phyloP scores from a whole-genome alignment of 1,139 yeast genomes.

The Kodamaea fungicola region DNA sequence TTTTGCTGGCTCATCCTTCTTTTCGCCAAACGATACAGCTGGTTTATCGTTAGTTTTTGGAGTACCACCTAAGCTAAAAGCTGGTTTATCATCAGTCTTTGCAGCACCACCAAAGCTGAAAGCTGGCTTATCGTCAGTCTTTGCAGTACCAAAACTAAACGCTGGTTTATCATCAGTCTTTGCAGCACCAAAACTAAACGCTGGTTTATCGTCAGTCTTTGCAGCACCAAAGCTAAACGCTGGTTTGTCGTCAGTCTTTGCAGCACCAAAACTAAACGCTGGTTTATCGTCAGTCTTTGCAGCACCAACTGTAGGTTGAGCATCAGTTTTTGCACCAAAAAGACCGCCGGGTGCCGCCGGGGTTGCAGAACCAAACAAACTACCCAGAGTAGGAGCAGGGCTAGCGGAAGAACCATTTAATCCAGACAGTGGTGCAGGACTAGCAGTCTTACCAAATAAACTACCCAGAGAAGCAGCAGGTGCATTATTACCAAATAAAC shows the following conservation, averaged over 20 bases:
- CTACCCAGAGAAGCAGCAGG: slow-evolving; percentile 11
- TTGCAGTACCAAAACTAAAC: slow-evolving; percentile 15
- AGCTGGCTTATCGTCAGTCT: slow-evolving; percentile 5
- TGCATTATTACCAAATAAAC: neutral
- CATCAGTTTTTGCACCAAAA: slow-evolving; percentile 17
- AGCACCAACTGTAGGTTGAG: slow-evolving; percentile 14
- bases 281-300: slow-evolving; percentile 8
- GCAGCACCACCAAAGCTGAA: slow-evolving; percentile 8
- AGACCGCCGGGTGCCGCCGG: slow-evolving; percentile 11
- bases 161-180: slow-evolving; percentile 10
- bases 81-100: slow-evolving; percentile 5
- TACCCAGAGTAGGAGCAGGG: slow-evolving; percentile 10
- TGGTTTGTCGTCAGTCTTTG: slow-evolving; percentile 10
- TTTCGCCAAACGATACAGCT: slow-evolving; percentile 17
- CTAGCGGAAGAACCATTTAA: neutral
- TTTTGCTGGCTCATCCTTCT: slow-evolving; percentile 11
- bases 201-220: slow-evolving; percentile 6
- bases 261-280: slow-evolving; percentile 4
- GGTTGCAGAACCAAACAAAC: slow-evolving; percentile 12
- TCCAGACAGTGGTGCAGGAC: neutral
- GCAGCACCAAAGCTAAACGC: slow-evolving; percentile 16
- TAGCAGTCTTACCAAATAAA: slow-evolving; percentile 9
- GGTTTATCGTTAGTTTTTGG: slow-evolving; percentile 10
- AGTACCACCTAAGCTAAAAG: slow-evolving; percentile 14
- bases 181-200: slow-evolving; percentile 7